These are phyloP conservation scores for Magnusiomyces fungicola DNA, from an alignment of 1,139 yeast species.

Conservation along the genomic window DNA sequence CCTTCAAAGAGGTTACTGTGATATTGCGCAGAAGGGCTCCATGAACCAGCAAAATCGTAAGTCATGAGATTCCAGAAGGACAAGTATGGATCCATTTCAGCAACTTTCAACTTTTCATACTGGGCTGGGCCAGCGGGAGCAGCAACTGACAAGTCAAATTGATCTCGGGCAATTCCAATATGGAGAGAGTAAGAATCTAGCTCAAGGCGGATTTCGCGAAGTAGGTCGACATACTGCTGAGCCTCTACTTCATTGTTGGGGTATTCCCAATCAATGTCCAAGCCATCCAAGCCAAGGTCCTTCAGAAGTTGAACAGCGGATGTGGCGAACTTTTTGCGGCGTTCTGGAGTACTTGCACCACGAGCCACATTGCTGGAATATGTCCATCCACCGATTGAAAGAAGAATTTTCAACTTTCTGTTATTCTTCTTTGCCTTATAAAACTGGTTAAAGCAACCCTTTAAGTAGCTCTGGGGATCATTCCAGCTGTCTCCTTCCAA, in stretches of 20 bases:
- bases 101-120: constrained; percentile 38
- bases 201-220: constrained; percentile 38
- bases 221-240: constrained; percentile 38
- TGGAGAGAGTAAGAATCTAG: constrained; percentile 37
- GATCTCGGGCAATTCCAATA: constrained; percentile 24
- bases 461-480: constrained; percentile 18
- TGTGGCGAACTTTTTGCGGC: constrained; percentile 42
- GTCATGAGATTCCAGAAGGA: constrained; percentile 84
- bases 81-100: constrained; percentile 49
- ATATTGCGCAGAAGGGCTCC: constrained; percentile 57
- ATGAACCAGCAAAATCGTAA: constrained; percentile 76
- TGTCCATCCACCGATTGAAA: constrained; percentile 92
- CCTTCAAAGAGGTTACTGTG: constrained; percentile 66
- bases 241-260: constrained; percentile 50
- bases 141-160: constrained; percentile 58
- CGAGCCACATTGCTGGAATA: constrained; percentile 46
- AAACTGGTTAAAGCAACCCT: constrained; percentile 54
- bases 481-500: constrained; percentile 19
- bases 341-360: constrained; percentile 37
- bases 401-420: constrained; percentile 48
- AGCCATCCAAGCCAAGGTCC: constrained; percentile 71
- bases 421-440: constrained; percentile 42
- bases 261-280: constrained; percentile 95
- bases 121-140: constrained; percentile 59
- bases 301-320: constrained; percentile 44